phyloP scores from a whole-genome alignment of 2,329 filamentous ascomycete species.

The Alternaria triticimaculans region DNA sequence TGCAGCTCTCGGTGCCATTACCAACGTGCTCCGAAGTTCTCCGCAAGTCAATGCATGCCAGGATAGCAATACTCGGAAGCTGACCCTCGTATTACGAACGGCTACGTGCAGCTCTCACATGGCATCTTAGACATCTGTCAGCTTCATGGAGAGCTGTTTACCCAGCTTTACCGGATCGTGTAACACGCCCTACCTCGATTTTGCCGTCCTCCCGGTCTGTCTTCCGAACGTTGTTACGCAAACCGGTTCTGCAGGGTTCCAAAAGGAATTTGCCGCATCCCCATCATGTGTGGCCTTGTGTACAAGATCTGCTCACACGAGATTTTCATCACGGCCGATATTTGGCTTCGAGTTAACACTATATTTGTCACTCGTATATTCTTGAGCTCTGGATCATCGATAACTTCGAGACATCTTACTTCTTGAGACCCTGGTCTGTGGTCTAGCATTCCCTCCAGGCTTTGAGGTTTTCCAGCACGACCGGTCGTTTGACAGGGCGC shows the following conservation, averaged over 20 bases:
- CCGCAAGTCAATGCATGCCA: constrained; percentile 19
- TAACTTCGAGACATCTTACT: not conserved
- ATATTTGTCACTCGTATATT: not conserved
- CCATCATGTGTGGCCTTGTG: not conserved
- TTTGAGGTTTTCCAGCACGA: not conserved
- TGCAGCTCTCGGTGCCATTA: not conserved
- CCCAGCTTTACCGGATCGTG: constrained; percentile 3
- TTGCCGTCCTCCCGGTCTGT: constrained; percentile 8
- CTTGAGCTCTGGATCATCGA: not conserved
- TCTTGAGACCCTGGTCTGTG: not conserved
- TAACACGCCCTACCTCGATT: constrained; percentile 9
- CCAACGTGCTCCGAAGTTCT: constrained; percentile 32
- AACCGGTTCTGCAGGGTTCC: constrained; percentile 5
- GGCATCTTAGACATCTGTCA: not conserved
- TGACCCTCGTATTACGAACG: constrained; percentile 24
- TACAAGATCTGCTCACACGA: not conserved
- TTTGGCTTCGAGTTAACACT: not conserved
- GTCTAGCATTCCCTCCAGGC: not conserved
- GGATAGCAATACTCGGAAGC: constrained; percentile 20
- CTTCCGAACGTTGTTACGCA: constrained; percentile 22
- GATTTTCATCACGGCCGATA: not conserved
- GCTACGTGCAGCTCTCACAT: constrained; percentile 21
- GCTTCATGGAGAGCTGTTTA: not conserved
- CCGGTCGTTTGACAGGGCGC: constrained; percentile 2
- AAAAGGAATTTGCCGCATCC: not conserved